These are phyloP conservation scores for Corymbia calophylla DNA, from an alignment of 441 rosid genomes.

Conservation along the genomic window DNA sequence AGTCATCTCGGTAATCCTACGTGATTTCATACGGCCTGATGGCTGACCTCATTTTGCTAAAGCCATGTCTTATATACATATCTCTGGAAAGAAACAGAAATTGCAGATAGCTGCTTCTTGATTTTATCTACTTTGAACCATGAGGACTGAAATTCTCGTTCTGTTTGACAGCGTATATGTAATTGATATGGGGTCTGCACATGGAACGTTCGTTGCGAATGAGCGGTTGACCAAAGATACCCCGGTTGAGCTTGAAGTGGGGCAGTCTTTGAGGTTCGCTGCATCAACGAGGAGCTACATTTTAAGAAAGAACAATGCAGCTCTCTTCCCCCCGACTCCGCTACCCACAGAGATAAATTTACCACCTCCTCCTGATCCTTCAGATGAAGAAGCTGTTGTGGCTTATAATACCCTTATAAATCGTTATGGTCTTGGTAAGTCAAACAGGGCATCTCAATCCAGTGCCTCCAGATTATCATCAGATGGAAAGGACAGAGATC, in stretches of 20 bases:
- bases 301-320: slow-evolving; percentile 76
- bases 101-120: not conserved
- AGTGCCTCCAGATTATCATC: slow-evolving; percentile 16
- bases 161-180: slow-evolving; percentile 61
- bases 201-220: slow-evolving; percentile 92
- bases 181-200: slow-evolving; percentile 94
- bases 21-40: not conserved
- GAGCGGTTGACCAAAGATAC: slow-evolving; percentile 74
- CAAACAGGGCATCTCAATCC: slow-evolving; percentile 17
- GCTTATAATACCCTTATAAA: slow-evolving; percentile 80
- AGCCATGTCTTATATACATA: not conserved
- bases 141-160: not conserved
- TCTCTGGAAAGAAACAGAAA: not conserved
- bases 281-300: slow-evolving; percentile 86
- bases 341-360: slow-evolving; percentile 58
- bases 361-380: slow-evolving; percentile 73
- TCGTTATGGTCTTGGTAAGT: slow-evolving; percentile 60
- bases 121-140: not conserved
- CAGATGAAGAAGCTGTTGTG: slow-evolving; percentile 83
- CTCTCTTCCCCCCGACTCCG: slow-evolving; percentile 63
- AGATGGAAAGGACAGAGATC: slow-evolving; percentile 20
- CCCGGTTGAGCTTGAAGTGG: slow-evolving; percentile 92
- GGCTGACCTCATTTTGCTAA: not conserved
- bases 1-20: not conserved
- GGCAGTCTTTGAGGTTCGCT: slow-evolving; percentile 89